These are phyloP conservation scores for Claviceps monticola DNA, from an alignment of 2,329 filamentous ascomycete genomes.

Conservation along the genomic window DNA sequence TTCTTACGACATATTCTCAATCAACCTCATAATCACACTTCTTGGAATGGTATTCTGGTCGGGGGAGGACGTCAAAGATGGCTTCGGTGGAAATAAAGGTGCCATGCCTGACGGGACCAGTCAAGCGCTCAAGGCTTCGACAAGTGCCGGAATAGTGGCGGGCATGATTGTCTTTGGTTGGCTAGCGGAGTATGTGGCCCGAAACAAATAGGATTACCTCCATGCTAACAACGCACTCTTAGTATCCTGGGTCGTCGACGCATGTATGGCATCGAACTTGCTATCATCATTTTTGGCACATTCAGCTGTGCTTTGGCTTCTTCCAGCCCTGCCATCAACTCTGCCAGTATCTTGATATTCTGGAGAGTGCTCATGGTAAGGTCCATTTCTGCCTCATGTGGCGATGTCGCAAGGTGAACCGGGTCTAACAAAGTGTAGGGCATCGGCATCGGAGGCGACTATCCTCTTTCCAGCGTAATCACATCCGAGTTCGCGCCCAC, in stretches of 20 bases:
- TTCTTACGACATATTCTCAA: conserved; percentile 70
- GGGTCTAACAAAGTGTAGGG: conserved; percentile 27
- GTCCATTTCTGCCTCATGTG: not conserved
- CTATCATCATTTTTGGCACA: conserved; percentile 58
- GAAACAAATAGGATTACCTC: not conserved
- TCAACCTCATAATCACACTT: conserved; percentile 58
- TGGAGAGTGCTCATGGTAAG: conserved; percentile 60
- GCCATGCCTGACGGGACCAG: conserved; percentile 49
- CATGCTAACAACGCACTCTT: conserved; percentile 7
- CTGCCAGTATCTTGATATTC: conserved; percentile 51
- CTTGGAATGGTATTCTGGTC: conserved; percentile 67
- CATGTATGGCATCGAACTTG: conserved; percentile 71
- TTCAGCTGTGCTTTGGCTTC: conserved; percentile 52
- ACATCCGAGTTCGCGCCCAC: conserved; percentile 78
- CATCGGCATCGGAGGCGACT: conserved; percentile 69
- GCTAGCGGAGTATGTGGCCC: conserved; percentile 47
- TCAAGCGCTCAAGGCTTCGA: conserved; percentile 69
- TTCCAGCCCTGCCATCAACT: conserved; percentile 44
- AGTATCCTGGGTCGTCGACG: conserved; percentile 55
- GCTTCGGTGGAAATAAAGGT: conserved; percentile 39
- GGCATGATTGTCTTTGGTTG: conserved; percentile 68
- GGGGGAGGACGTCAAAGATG: conserved; percentile 25
- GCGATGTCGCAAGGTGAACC: not conserved
- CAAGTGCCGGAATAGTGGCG: conserved; percentile 63
- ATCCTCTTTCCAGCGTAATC: conserved; percentile 67